Conservation (phyloP, 2,329 filamentous ascomycete species). For the Orbilia blumenaviensis region DNA sequence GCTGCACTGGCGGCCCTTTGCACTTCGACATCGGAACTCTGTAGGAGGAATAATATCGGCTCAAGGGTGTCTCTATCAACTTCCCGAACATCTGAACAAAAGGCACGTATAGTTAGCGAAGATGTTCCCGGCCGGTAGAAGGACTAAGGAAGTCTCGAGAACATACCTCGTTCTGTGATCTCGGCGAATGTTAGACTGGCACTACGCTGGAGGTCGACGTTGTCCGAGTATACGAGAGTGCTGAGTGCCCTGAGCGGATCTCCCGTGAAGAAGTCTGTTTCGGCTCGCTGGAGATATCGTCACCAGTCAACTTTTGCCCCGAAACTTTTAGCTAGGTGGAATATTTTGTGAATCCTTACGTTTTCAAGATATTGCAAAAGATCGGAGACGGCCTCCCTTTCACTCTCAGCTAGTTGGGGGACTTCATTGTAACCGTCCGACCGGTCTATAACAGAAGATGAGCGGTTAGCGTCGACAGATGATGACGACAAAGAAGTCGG, state of each 20-base stretch:
- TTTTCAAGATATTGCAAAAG: conserved; percentile 96
- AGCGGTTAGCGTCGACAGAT: conserved; percentile 31
- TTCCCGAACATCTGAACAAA: conserved; percentile 82
- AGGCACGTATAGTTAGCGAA: conserved; percentile 22
- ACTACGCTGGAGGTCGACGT: conserved; percentile 96
- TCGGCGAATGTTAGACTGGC: conserved; percentile 98
- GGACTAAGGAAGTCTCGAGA: not conserved
- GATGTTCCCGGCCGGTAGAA: conserved; percentile 12
- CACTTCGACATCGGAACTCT: conserved; percentile 95
- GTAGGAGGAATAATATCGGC: conserved; percentile 92
- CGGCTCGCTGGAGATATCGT: conserved; percentile 73
- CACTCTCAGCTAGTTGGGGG: conserved; percentile 89
- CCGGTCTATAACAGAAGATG: conserved; percentile 34
- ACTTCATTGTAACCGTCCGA: conserved; percentile 63
- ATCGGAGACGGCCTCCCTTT: conserved; percentile 95
- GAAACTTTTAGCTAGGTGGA: not conserved
- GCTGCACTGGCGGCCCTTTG: conserved; percentile 96
- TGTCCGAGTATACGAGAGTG: conserved; percentile 97
- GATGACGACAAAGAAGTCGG: conserved; percentile 34
- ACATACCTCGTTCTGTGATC: conserved; percentile 92
- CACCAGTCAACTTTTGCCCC: conserved; percentile 15
- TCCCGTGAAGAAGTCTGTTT: conserved; percentile 98
- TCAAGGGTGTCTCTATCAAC: conserved; percentile 95
- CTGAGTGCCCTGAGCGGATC: conserved; percentile 92
- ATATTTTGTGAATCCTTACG: conserved; percentile 66